Evolutionary conservation across 176 grass and related monocot species (phyloP), one percentile per base, ranked within the genome.

Genomic region (Bromus sterilis): DNA sequence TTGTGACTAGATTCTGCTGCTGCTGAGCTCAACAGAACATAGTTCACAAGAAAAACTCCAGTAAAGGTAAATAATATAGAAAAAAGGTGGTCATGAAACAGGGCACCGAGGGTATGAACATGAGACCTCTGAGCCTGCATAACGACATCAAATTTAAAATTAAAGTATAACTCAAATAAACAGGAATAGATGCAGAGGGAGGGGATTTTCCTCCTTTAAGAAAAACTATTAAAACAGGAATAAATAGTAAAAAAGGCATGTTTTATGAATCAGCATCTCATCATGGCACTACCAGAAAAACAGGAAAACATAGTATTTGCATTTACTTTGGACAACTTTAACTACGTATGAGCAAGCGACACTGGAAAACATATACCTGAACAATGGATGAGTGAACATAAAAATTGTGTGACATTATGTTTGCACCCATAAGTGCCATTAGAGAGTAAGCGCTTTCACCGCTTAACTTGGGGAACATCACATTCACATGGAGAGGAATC

Each of bases 21-120:
- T 34, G 88, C 90, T n/a, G 89, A 94, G 78, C 81, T 94, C 75
- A 97, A 44, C 3, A 97, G 70, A 56, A 92, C 79, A 78, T 89
- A 92, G 59, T 94, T 90, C 72, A 92, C 94, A 69, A 94, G 73
- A 87, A 94, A 97, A 76, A 97, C 74, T 18, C 89, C 89, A 76
- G 94, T 89, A 82, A 94, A 97, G 78, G 85, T 80, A 57, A 94
- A 92, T 76, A 98, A 37, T 68, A 94, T 87, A 71, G 86, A 89
- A 36, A 86, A 94, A 72, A 98, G 73, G 72, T 98, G 95, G 71
- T 94, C 95, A 61, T 94, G 88, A 88, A 94, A 92, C 18, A 94
- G 75, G 48, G 69, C 78, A 71, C 78, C 65, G 49, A 94, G 77
- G 56, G 83, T 35, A 41, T 64, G 66, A 79, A 34, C 15, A 21